Evolutionary conservation across 2,329 filamentous ascomycete species (phyloP).

Genomic region (Fusarium denticulatum): DNA sequence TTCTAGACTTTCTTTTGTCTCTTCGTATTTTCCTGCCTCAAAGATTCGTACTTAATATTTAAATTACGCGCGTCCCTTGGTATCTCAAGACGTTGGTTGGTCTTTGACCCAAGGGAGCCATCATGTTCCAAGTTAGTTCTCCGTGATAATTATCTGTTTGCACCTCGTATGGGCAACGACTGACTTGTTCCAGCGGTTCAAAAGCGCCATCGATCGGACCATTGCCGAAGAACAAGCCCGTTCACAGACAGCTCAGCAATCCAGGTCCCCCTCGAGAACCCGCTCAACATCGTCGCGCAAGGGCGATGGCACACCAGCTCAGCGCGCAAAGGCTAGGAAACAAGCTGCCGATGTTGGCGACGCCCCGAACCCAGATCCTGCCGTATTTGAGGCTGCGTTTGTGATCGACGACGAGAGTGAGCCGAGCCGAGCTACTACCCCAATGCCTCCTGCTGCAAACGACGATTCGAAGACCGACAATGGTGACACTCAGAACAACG

Average conservation of each 20-base stretch:
- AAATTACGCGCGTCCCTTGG: constrained; percentile 32
- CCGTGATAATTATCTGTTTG: neutral
- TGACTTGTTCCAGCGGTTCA: constrained; percentile 70
- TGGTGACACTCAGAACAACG: constrained; percentile 17
- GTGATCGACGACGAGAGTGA: constrained; percentile 85
- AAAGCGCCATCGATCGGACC: constrained; percentile 84
- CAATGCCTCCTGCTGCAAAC: constrained; percentile 53
- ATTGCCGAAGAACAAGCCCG: constrained; percentile 93
- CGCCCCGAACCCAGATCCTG: constrained; percentile 75
- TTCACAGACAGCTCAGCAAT: constrained; percentile 65
- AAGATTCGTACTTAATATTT: neutral
- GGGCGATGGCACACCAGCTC: constrained; percentile 49
- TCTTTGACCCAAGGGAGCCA: constrained; percentile 34
- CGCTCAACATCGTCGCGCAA: constrained; percentile 52
- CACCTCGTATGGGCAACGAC: neutral
- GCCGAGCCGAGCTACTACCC: constrained; percentile 69
- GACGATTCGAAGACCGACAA: constrained; percentile 48
- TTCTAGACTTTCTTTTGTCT: constrained; percentile 5
- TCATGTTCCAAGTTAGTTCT: constrained; percentile 48
- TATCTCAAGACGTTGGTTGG: constrained; percentile 26
- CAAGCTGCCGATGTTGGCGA: constrained; percentile 50
- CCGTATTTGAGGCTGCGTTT: constrained; percentile 88
- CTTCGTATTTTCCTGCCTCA: neutral
- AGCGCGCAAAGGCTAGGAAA: constrained; percentile 54
- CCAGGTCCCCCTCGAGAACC: constrained; percentile 54